Evolutionary conservation across 768 basidiomycete genomes (phyloP), one percentile per base, ranked within the genome.

Genomic region (Rhodotorula paludigena): DNA sequence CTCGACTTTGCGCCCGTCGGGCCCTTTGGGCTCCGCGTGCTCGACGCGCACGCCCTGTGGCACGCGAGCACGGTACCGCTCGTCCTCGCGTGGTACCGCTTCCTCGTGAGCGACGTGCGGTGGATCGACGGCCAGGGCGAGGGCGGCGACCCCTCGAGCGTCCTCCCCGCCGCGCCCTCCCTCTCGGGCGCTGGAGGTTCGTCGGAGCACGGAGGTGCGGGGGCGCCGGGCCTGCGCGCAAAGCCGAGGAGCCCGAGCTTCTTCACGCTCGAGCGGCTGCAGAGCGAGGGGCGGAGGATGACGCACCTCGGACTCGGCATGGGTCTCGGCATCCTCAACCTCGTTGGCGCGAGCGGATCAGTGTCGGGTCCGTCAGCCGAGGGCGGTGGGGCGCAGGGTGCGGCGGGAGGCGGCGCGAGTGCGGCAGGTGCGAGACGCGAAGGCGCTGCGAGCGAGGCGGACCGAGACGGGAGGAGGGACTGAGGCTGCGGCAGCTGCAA

Each of bases 11-110:
- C 92, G 0, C 89, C 73, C 0, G 12, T 42, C 42, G 64, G 55
- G 4, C 44, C 47, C 28, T 28, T 92, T 0, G 82, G 86, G 78
- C 75, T 76, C n/a, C 78, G 92, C 41, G 77, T 85, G 12, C 81
- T 97, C 28, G 94, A 98, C 76, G 92, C 93, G 0, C 96, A 97
- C 77, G 83, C 91, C 5, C 79, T 98, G 23, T 98, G 94, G 96
- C 94, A 99, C 78, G 80, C 89, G 14, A 82, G 85, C 7, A 99
- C 94, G 0, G 87, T 84, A 1, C 87, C 87, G 0, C 84, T 98
- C 39, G 84, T 86, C 7, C 75, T 83, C 54, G 81, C 84, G 53
- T 97, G 94, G 92, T 98, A 94, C 74, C 80, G 83, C n/a, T 93
- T 94, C 73, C 77, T 93, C 38, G 76, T 88, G 12, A 77, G 85